Evolutionary conservation across 768 basidiomycete genomes (phyloP).

Genomic region (Phlegmacium glaucopus): DNA sequence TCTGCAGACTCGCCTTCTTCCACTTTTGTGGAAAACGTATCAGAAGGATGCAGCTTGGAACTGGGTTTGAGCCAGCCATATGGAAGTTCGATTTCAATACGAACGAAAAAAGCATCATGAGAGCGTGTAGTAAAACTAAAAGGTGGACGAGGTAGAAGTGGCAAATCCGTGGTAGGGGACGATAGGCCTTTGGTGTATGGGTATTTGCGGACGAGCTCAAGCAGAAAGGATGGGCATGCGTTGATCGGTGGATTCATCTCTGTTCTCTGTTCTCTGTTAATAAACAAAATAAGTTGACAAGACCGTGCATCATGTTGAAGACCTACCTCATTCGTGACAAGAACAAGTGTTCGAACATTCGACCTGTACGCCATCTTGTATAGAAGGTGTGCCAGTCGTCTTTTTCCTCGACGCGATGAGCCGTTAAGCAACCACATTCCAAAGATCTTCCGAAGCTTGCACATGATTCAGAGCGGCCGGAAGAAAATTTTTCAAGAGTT

Average conservation of each 20-base stretch:
- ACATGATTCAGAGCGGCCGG: slow-evolving; percentile 65
- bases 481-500: slow-evolving; percentile 57
- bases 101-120: slow-evolving; percentile 64
- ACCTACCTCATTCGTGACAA: slow-evolving; percentile 66
- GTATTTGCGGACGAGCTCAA: slow-evolving; percentile 67
- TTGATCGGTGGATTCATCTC: slow-evolving; percentile 53
- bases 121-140: slow-evolving; percentile 65
- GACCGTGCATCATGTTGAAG: neutral
- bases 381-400: slow-evolving; percentile 71
- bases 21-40: slow-evolving; percentile 50
- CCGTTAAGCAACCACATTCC: slow-evolving; percentile 70
- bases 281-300: neutral
- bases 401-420: slow-evolving; percentile 40
- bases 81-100: slow-evolving; percentile 54
- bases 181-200: slow-evolving; percentile 46
- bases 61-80: slow-evolving; percentile 41
- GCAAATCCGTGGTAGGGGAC: too few species aligned
- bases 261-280: too few species aligned
- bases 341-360: slow-evolving; percentile 76
- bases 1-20: slow-evolving; percentile 31
- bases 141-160: slow-evolving; percentile 58
- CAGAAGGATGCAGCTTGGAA: slow-evolving; percentile 38
- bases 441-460: slow-evolving; percentile 69
- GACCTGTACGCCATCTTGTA: slow-evolving; percentile 65
- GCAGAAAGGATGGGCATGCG: slow-evolving; percentile 67